Evolutionary conservation across 164 flowering plant genomes (phyloP).

Genomic region (Stephania yunnanensis): DNA sequence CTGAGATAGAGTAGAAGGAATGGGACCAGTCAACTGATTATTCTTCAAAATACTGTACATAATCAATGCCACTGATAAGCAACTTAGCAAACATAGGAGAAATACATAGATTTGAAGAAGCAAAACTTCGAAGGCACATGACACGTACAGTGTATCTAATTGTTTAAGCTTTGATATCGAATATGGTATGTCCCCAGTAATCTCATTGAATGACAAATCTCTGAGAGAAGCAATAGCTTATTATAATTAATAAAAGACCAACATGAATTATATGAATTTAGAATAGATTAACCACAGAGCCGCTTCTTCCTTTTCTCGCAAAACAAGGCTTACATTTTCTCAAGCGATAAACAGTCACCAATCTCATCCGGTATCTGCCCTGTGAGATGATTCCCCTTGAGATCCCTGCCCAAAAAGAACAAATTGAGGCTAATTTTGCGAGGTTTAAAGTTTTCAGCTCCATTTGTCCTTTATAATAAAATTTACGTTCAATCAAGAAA

Average conservation of each 20-base stretch:
- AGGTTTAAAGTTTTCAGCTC: too few species aligned
- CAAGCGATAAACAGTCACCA: conserved; percentile 64
- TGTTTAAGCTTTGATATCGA: conserved; percentile 84
- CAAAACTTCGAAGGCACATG: background rate
- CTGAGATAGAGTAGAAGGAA: conserved; percentile 92
- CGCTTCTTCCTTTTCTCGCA: background rate
- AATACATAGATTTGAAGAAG: background rate
- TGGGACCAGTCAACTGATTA: conserved; percentile 84
- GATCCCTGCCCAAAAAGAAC: conserved; percentile 40
- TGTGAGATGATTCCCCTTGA: conserved; percentile 53
- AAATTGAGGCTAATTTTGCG: background rate
- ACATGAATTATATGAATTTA: background rate
- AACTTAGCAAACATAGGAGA: background rate
- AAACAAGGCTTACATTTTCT: conserved; percentile 43
- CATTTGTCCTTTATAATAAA: too few species aligned
- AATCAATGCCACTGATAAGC: background rate
- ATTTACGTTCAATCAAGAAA: background rate
- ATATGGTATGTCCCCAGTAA: conserved; percentile 78
- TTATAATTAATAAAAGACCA: background rate
- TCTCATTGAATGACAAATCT: conserved; percentile 69
- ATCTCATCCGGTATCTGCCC: conserved; percentile 90
- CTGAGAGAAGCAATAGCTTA: conserved; percentile 22
- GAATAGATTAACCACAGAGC: background rate
- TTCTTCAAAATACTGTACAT: conserved; percentile 54
- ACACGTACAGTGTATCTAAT: conserved; percentile 56